Conservation (phyloP, 495 filamentous ascomycete genomes). For the Amniculicola lignicola region DNA sequence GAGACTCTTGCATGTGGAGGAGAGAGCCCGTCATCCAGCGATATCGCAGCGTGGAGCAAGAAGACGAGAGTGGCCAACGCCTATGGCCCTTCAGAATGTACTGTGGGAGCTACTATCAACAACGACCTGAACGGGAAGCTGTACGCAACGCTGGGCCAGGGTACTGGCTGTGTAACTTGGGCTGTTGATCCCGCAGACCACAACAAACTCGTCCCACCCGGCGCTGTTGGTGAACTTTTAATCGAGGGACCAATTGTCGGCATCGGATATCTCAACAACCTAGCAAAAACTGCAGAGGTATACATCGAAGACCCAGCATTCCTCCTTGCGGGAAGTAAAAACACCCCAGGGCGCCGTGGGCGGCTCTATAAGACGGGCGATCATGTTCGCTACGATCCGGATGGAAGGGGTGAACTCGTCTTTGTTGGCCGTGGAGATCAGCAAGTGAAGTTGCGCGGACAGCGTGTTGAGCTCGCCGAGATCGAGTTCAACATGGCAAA, state of each 20-base stretch:
- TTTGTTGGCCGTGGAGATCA: constrained; percentile 63
- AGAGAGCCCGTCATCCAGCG: constrained; percentile 16
- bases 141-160: constrained; percentile 45
- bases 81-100: constrained; percentile 30
- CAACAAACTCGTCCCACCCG: constrained; percentile 36
- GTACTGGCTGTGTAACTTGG: constrained; percentile 51
- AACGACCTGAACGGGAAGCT: constrained; percentile 26
- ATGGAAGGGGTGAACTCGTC: constrained; percentile 52
- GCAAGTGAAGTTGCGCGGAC: constrained; percentile 64
- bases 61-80: constrained; percentile 15
- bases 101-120: constrained; percentile 43
- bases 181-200: constrained; percentile 55
- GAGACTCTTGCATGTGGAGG: constrained; percentile 18
- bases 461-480: constrained; percentile 64
- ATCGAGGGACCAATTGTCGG: constrained; percentile 27
- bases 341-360: constrained; percentile 45
- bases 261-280: constrained; percentile 23
- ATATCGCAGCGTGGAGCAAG: constrained; percentile 15
- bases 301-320: constrained; percentile 53
- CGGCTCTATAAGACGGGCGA: constrained; percentile 69
- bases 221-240: constrained; percentile 29
- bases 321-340: constrained; percentile 29
- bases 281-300: constrained; percentile 38
- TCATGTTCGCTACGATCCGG: constrained; percentile 56
- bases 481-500: constrained; percentile 57